A percentile compares a stretch with the other conserved stretches of the same genome.
Conservation (phyloP, 139 green algal genomes). For the Tetradesmus lagerheimii region DNA sequence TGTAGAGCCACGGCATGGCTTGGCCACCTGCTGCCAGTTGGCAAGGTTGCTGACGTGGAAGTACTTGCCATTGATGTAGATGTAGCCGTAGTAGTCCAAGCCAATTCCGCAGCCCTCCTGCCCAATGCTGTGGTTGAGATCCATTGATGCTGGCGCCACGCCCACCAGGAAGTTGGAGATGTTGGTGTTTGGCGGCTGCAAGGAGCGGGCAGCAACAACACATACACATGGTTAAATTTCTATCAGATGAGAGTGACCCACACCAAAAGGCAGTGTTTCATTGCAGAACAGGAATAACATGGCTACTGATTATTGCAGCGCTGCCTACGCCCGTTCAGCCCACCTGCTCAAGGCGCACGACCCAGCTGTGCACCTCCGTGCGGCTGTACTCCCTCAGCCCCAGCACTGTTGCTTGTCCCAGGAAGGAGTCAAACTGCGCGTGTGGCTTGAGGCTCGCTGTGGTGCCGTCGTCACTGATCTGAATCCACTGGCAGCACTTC, state of each 20-base stretch:
- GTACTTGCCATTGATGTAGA: constrained; percentile 77
- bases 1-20: constrained; percentile 64
- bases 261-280: no score
- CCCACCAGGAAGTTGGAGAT: constrained; percentile 73
- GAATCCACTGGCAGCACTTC: constrained; percentile 48
- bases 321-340: background rate
- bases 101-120: constrained; percentile 73
- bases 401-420: constrained; percentile 70
- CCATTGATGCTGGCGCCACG: constrained; percentile 68
- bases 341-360: constrained; percentile 60
- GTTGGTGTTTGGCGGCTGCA: constrained; percentile 10
- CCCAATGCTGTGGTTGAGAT: constrained; percentile 65
- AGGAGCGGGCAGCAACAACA: background rate
- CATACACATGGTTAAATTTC: background rate
- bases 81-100: constrained; percentile 75
- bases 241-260: no score
- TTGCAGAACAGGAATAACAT: no score
- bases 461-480: constrained; percentile 52
- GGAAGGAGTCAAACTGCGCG: constrained; percentile 36
- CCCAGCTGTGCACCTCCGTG: constrained; percentile 69
- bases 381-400: constrained; percentile 67
- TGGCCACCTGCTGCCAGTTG: constrained; percentile 66
- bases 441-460: constrained; percentile 44
- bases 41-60: constrained; percentile 71
- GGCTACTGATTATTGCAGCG: background rate